Base-by-base conservation (phyloP, 2,329 filamentous ascomycete genomes). In the Sarocladiaceae sp. region DNA sequence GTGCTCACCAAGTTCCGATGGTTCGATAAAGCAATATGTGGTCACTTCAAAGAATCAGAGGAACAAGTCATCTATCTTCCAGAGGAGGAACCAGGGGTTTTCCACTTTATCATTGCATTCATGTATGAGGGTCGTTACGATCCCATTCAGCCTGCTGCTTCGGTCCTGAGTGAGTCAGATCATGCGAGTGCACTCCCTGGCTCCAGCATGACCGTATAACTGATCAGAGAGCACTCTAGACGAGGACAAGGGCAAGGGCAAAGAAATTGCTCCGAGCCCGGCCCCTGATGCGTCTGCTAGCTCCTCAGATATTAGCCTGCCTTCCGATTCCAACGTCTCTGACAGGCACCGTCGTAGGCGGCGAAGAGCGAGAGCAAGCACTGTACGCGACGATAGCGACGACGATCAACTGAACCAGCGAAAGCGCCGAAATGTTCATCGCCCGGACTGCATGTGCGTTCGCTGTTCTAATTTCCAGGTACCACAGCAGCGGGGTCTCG, bases 101-200 rank as follows among this genome's bases (percentile, higher is more conserved):
- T 76, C 48, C 69, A 72, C 46, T 73, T 74, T 48, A 55, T 76
- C 33, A 58, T 76, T 27, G 68, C 70, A n/a, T 74, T 66, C 42
- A 56, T 74, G 11, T 74, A 74, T 50, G 70, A 74, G 50, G 65
- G 62, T 16, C 65, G 57, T 45, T 74, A 68, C 49, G 58, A 65
- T 3, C 71, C 71, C 27, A 69, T 72, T 45, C 66, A 58, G 48
- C 58, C 70, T n/a, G 58, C 62, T 26, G 60, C 68, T 3, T 61
- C 62, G 20, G 68, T 61, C 2, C 55, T 73, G 23, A 52, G 65
- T 64, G 50, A 48, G 55, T 48, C 56, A 23, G n/a, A n/a, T n/a
- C n/a, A n/a, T n/a, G n/a, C n/a, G n/a, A n/a, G n/a, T n/a, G n/a
- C n/a, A n/a, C n/a, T n/a, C n/a, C n/a, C n/a, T n/a, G n/a, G n/a